A percentile compares a stretch with the other conserved stretches of the same genome.
phyloP scores from a whole-genome alignment of 768 basidiomycete species.

The Naganishia antarctica region DNA sequence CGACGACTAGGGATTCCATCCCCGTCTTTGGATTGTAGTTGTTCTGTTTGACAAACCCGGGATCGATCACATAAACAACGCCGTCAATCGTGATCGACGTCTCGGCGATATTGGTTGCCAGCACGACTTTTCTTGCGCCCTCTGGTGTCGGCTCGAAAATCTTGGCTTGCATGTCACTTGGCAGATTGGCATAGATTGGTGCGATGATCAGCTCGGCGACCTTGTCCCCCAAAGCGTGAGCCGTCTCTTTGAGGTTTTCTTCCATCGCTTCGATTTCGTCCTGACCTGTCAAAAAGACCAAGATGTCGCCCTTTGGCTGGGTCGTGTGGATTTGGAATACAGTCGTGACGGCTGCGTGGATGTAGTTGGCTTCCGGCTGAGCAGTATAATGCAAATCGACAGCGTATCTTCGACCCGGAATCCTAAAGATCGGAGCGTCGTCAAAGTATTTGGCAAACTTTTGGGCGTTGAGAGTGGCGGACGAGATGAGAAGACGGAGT shows the following conservation, averaged over 20 bases:
- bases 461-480: conserved; percentile 91
- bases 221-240: conserved; percentile 90
- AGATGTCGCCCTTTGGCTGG: conserved; percentile 92
- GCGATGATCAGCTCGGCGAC: conserved; percentile 89
- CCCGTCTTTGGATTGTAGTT: conserved; percentile 97
- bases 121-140: conserved; percentile 91
- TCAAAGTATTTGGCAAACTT: conserved; percentile 99
- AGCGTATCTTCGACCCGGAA: conserved; percentile 93
- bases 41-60: conserved; percentile 98
- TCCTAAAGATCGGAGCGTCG: conserved; percentile 87
- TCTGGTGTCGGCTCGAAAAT: conserved; percentile 98
- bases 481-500: conserved; percentile 80
- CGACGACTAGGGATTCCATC: conserved; percentile 93
- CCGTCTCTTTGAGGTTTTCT: conserved; percentile 92
- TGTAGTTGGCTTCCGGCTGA: conserved; percentile 97
- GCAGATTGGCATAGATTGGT: conserved; percentile 98
- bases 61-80: conserved; percentile 98
- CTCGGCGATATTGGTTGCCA: conserved; percentile 99
- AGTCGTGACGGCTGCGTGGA: conserved; percentile 96
- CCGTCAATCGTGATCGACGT: conserved; percentile 99
- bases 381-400: conserved; percentile 99
- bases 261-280: conserved; percentile 98
- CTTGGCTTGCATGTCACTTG: conserved; percentile 98
- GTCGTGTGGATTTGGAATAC: conserved; percentile 99
- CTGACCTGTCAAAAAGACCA: conserved; percentile 97